Evolutionary conservation across 116 monocot species (phyloP), one percentile per base, ranked within the genome.

Genomic region (Posidonia oceanica): DNA sequence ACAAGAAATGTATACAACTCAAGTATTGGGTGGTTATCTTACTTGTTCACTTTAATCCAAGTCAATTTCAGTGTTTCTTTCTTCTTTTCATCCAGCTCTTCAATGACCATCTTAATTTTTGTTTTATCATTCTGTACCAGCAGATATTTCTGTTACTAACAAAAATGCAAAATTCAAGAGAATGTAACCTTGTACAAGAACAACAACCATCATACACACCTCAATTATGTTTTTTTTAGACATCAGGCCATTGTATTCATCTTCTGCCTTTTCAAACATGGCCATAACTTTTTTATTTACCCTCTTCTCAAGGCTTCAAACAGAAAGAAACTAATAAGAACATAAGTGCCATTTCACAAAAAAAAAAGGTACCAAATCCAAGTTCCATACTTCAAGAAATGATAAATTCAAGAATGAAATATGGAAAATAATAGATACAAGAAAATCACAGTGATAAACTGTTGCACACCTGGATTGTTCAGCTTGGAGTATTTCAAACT

Each of bases 31-130:
- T 15, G 21, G 21, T 52, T 29, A 67, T 78, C 87, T 85, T 52
- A 97, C 97, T 92, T 89, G 83, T 91, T 97, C 39, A 97, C 97
- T 83, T 97, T 97, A 67, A 83, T 75, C 97, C 97, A 97, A 61
- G 92, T 97, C 23, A 87, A 72, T 71, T 97, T 80, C 72, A 97
- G 74, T 48, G 92, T 92, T 78, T 97, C 91, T 73, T 89, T 97
- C 75, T 97, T 97, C 75, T 91, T 92, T 76, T 97, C 92, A 74
- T 97, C 97, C 21, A 97, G 69, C 68, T 97, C 89, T 79, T 97
- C 97, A 74, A 97, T 97, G 66, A 92, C 92, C 76, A 83, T 85
- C 66, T 85, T 85, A 37, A 97, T 97, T 78, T 92, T 97, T 52
- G 85, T 72, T 68, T 97, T 97, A 72, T 97, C 97, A 82, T 92